These are phyloP conservation scores for Suillus tomentosus DNA, from an alignment of 768 basidiomycete genomes.

Conservation along the genomic window DNA sequence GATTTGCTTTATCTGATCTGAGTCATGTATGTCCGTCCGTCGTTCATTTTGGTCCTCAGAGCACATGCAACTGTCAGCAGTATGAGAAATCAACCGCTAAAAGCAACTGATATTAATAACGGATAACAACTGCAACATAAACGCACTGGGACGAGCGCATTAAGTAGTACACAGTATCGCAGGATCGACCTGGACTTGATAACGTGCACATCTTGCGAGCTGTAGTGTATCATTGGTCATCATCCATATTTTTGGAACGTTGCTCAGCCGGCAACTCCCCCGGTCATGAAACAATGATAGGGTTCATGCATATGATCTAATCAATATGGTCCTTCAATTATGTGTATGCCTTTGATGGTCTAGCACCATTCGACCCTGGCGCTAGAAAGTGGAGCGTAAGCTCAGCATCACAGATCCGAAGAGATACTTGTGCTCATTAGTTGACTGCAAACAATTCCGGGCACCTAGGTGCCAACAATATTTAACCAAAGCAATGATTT, in stretches of 20 bases:
- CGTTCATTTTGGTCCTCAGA: background rate
- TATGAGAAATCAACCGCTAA: background rate
- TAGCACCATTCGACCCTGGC: background rate
- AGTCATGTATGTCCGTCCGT: background rate
- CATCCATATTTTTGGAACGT: background rate
- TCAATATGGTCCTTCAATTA: background rate
- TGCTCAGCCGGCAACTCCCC: background rate
- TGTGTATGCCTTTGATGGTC: background rate
- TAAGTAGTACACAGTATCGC: too few species aligned
- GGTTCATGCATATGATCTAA: background rate
- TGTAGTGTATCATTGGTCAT: background rate
- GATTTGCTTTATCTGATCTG: background rate
- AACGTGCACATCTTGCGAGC: background rate
- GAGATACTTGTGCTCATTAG: background rate
- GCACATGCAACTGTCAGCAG: background rate
- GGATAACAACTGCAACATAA: background rate
- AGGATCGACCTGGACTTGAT: background rate
- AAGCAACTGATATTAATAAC: background rate
- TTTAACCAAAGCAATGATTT: background rate
- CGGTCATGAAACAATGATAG: background rate
- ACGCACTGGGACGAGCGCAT: background rate
- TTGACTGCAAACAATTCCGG: background rate
- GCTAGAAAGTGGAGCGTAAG: background rate
- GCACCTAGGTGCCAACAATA: background rate
- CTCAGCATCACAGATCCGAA: background rate